Evolutionary conservation across 1,284 basidiomycete species (phyloP).

Genomic region (Heterobasidion annosum): DNA sequence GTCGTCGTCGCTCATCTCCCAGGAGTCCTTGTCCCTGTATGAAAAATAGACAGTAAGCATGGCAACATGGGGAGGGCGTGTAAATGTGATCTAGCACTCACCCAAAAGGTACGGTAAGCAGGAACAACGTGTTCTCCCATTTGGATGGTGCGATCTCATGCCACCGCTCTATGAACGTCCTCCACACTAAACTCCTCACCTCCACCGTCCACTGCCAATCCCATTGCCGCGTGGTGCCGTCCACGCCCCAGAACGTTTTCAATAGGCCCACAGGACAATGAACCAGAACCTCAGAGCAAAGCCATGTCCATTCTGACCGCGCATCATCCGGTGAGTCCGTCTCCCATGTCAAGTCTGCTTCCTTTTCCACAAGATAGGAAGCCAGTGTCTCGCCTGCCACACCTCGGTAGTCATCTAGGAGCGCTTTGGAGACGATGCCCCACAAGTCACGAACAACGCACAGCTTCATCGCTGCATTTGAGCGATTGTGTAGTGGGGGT

Average conservation of each 20-base stretch:
- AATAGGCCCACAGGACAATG: conserved; percentile 14
- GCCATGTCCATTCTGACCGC: conserved; percentile 43
- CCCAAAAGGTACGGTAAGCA: conserved; percentile 57
- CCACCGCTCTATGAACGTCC: conserved; percentile 45
- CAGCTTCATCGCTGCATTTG: conserved; percentile 39
- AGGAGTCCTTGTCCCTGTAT: conserved; percentile 34
- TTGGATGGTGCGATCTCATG: conserved; percentile 22
- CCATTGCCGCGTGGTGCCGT: conserved; percentile 5
- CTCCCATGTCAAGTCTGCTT: conserved; percentile 36
- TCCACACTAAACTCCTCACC: conserved; percentile 45
- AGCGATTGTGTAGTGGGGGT: conserved; percentile 16
- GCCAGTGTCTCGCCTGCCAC: conserved; percentile 36
- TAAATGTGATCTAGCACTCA: conserved; percentile 21
- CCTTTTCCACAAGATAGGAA: conserved; percentile 35
- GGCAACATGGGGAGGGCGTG: conserved; percentile 2
- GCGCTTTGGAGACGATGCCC: conserved; percentile 29
- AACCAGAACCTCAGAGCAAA: conserved; percentile 43
- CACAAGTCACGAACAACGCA: conserved; percentile 47
- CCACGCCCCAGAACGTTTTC: conserved; percentile 40
- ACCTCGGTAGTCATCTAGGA: conserved; percentile 32
- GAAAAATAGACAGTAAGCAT: conserved; percentile 4
- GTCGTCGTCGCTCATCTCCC: conserved; percentile 48
- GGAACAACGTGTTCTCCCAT: conserved; percentile 46
- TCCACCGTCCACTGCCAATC: conserved; percentile 28
- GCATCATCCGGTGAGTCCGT: conserved; percentile 29